A percentile compares a stretch with the other conserved stretches of the same genome.
Evolutionary conservation across 2,329 filamentous ascomycete species (phyloP).

Genomic region (Ascochyta lentis): DNA sequence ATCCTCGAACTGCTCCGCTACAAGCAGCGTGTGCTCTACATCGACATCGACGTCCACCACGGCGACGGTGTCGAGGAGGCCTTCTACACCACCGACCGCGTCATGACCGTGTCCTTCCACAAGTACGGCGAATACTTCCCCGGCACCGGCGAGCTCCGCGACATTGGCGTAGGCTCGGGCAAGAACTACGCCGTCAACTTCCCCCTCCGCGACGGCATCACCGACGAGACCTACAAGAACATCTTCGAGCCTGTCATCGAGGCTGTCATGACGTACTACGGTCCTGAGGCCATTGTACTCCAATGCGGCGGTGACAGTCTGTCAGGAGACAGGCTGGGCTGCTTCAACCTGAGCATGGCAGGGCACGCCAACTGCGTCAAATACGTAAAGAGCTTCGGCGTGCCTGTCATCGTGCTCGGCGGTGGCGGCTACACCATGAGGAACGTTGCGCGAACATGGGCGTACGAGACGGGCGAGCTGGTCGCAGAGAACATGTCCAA

Average conservation of each 20-base stretch:
- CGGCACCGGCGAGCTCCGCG: conserved; percentile 71
- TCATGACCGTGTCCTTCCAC: conserved; percentile 76
- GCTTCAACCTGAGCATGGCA: conserved; percentile 74
- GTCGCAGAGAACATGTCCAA: conserved; percentile 82
- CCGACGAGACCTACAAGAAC: conserved; percentile 70
- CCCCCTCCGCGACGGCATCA: conserved; percentile 72
- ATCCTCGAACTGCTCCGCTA: conserved; percentile 86
- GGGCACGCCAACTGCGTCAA: conserved; percentile 74
- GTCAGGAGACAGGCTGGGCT: conserved; percentile 70
- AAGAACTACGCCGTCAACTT: conserved; percentile 75
- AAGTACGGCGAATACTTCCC: conserved; percentile 78
- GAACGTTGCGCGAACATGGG: conserved; percentile 68
- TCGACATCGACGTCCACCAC: conserved; percentile 93
- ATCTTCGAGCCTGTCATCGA: conserved; percentile 73
- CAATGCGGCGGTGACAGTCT: conserved; percentile 74
- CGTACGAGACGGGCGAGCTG: conserved; percentile 75
- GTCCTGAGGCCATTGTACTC: conserved; percentile 70
- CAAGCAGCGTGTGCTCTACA: conserved; percentile 87
- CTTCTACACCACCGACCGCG: conserved; percentile 73
- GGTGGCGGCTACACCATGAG: conserved; percentile 75
- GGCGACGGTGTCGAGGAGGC: conserved; percentile 79
- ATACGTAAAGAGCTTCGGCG: conserved; percentile 71
- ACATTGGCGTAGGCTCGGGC: conserved; percentile 71
- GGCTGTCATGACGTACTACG: conserved; percentile 73
- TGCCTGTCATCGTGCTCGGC: conserved; percentile 70